phyloP scores from a whole-genome alignment of 805 yeast genomes.

The Candida patagonica region DNA sequence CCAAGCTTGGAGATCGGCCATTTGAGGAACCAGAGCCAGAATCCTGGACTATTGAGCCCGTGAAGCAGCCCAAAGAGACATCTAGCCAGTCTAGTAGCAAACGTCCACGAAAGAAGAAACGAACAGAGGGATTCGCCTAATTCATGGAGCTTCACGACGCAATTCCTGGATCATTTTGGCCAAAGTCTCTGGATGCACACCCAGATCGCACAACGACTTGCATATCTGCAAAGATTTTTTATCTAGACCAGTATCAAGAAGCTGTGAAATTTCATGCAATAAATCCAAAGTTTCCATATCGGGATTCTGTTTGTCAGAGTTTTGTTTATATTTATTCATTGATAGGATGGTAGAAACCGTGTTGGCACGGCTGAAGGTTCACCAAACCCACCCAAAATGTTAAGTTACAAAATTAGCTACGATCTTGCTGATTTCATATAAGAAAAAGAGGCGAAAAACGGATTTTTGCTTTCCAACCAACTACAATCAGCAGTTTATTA shows the following conservation, averaged over 20 bases:
- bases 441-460: too few species aligned
- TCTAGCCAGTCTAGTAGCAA: not conserved
- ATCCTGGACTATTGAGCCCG: too few species aligned
- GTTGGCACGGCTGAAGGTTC: too few species aligned
- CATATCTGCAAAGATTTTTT: constrained; percentile 19
- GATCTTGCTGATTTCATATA: too few species aligned
- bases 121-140: constrained; percentile 8
- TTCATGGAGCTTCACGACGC: not conserved
- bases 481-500: too few species aligned
- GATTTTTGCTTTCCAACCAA: too few species aligned
- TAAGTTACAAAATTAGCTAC: too few species aligned
- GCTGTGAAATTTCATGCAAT: constrained; percentile 22
- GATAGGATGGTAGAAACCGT: too few species aligned
- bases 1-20: constrained; percentile 3
- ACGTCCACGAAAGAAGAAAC: constrained; percentile 2
- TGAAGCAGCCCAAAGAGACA: not conserved
- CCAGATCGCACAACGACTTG: constrained; percentile 22
- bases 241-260: constrained; percentile 25
- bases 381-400: too few species aligned
- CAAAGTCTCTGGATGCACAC: constrained; percentile 26
- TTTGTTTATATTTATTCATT: too few species aligned
- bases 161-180: constrained; percentile 9
- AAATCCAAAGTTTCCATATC: constrained; percentile 1
- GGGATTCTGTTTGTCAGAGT: too few species aligned
- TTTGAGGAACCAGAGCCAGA: too few species aligned